Evolutionary conservation across 2,329 filamentous ascomycete genomes (phyloP).

Genomic region (Atkinsonella texensis): DNA sequence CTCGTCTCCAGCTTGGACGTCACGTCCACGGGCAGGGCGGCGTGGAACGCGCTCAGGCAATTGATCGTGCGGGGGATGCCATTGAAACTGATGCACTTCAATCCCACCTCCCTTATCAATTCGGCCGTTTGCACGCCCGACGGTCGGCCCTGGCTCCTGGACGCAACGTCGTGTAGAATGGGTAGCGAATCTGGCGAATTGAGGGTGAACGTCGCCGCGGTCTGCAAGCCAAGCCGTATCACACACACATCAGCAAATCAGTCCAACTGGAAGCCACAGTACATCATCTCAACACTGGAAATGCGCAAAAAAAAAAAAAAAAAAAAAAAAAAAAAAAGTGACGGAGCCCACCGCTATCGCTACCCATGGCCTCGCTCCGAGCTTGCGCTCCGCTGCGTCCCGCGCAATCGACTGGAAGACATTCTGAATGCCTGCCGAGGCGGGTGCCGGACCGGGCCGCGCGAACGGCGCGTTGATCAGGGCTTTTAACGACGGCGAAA

Average conservation of each 20-base stretch:
- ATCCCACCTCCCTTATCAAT: slow-evolving; percentile 61
- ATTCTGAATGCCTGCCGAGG: slow-evolving; percentile 48
- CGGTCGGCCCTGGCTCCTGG: slow-evolving; percentile 11
- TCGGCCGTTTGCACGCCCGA: slow-evolving; percentile 43
- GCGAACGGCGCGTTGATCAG: slow-evolving; percentile 62
- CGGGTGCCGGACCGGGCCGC: slow-evolving; percentile 51
- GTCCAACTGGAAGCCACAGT: no score
- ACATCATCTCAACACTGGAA: no score
- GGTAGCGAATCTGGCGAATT: slow-evolving; percentile 70
- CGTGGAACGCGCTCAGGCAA: slow-evolving; percentile 60
- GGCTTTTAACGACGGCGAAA: slow-evolving; percentile 58
- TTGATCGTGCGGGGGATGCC: slow-evolving; percentile 78
- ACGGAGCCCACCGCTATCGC: slow-evolving; percentile 42
- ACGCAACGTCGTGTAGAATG: slow-evolving; percentile 44
- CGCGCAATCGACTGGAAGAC: slow-evolving; percentile 53
- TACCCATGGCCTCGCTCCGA: slow-evolving; percentile 54
- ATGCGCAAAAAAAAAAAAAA: background rate
- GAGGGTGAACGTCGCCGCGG: slow-evolving; percentile 73
- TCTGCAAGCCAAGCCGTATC: slow-evolving; percentile 30
- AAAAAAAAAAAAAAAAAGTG: background rate
- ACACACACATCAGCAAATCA: background rate
- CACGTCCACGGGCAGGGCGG: slow-evolving; percentile 46
- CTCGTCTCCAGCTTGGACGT: slow-evolving; percentile 38
- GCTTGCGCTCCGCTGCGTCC: slow-evolving; percentile 48
- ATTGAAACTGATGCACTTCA: slow-evolving; percentile 72